Evolutionary conservation across 163 green algal genomes (phyloP).

Genomic region (Scenedesmus sp.): DNA sequence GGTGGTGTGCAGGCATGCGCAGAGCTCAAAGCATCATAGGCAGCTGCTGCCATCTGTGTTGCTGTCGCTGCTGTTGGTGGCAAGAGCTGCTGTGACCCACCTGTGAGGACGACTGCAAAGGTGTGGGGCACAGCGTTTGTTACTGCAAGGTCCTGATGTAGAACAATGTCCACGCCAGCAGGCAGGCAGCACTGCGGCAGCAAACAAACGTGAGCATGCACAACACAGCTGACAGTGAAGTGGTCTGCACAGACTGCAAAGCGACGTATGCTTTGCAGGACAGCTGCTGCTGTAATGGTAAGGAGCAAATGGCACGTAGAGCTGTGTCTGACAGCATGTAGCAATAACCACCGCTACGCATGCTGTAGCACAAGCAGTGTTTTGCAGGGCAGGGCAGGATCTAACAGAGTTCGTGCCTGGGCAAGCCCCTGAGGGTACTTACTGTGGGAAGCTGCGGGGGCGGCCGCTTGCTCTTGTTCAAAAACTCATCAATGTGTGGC

Average conservation of each 20-base stretch:
- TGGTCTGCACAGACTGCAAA: too few relatives aligned
- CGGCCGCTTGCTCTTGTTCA: background rate
- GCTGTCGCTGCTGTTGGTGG: background rate
- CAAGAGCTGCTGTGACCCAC: conserved; percentile 18
- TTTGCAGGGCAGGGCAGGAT: background rate
- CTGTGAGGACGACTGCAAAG: conserved; percentile 61
- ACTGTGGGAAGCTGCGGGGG: conserved; percentile 49
- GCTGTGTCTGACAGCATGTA: too few relatives aligned
- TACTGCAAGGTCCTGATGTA: background rate
- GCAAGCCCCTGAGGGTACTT: background rate
- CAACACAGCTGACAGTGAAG: background rate
- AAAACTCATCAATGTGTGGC: background rate
- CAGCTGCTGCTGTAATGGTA: too few relatives aligned
- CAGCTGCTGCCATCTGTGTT: background rate
- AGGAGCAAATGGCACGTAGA: too few relatives aligned
- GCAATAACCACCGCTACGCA: too few relatives aligned
- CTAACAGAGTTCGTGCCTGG: background rate
- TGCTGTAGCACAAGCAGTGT: background rate
- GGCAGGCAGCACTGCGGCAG: conserved; percentile 62
- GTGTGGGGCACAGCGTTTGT: background rate
- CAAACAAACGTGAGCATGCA: background rate
- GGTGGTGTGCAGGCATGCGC: too few relatives aligned
- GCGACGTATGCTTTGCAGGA: too few relatives aligned
- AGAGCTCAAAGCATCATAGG: too few relatives aligned
- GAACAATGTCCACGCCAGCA: conserved; percentile 54